Base-by-base conservation (phyloP, 169 alveolate species). In the Cryptosporidium andersoni region DNA sequence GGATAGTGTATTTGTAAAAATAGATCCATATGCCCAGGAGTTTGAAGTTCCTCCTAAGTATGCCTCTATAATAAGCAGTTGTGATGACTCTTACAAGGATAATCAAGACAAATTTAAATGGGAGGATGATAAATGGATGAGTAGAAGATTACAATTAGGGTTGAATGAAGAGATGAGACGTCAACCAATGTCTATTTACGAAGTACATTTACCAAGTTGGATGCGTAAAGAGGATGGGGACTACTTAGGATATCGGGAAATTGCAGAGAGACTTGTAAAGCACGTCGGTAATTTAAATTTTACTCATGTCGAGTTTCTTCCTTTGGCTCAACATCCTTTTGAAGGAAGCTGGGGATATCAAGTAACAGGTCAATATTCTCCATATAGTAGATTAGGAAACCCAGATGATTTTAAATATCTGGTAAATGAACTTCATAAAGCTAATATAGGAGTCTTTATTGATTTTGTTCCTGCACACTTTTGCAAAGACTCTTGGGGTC, bases 311-410 rank as follows among this genome's bases (percentile, higher is more conserved):
- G 94, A 91, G 80, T 91, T 91, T 68, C 90, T 91, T 11, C 94
- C 94, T 3, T 89, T 89, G 37, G 90, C 94, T 4, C 94, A 91
- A 48, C 94, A 91, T 65, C 94, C 94, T 1, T 91, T 91, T 64
- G 92, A 91, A 43, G 94, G 94, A 39, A 89, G 92, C 36, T 91
- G 94, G 94, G 94, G 94, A 7, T 91, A 91, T 68, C 94, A 91
- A 63, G 92, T 90, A 9, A 88, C 92, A 39, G 93, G 93, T 2
- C 91, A 66, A 14, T 90, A 90, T 64, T 91, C 93, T 42, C 92
- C 92, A 8, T 90, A 90, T 66, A 90, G 93, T 67, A 91, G 92
- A 39, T 58, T 90, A 60, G 93, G 93, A 11, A 60, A 51, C 56
- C 91, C 93, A 3, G 93, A 90, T 64, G 93, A 90, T 65, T 85